Evolutionary conservation across 805 yeast species (phyloP).

Genomic region (Candida patagonica): DNA sequence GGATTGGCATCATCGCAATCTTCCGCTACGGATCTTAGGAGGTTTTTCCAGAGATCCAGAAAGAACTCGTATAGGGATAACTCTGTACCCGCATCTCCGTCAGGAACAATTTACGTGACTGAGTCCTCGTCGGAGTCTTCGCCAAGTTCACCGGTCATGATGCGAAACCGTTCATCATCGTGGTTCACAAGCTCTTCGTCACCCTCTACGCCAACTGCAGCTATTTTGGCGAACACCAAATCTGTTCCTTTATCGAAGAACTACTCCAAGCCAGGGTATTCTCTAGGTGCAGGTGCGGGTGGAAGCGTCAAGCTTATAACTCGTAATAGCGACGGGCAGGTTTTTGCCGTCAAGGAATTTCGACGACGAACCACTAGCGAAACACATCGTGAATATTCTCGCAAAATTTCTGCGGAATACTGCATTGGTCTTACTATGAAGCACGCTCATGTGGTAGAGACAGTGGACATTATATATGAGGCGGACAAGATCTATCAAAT

Average conservation of each 20-base stretch:
- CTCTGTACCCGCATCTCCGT: neutral
- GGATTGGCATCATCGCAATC: constrained; percentile 18
- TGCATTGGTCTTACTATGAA: constrained; percentile 86
- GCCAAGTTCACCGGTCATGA: constrained; percentile 6
- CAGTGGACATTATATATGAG: constrained; percentile 85
- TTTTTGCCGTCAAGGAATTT: constrained; percentile 90
- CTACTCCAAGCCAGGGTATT: constrained; percentile 76
- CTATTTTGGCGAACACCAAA: constrained; percentile 21
- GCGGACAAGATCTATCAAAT: constrained; percentile 80
- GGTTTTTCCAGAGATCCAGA: constrained; percentile 39
- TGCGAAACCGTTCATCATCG: constrained; percentile 16
- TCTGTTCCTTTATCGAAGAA: constrained; percentile 40
- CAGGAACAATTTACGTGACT: constrained; percentile 2
- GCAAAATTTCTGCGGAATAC: constrained; percentile 88
- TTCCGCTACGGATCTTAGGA: constrained; percentile 32
- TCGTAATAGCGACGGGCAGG: constrained; percentile 53
- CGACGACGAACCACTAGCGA: constrained; percentile 68
- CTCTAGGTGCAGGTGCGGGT: constrained; percentile 91
- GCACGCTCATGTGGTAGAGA: constrained; percentile 84
- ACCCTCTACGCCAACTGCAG: constrained; percentile 13
- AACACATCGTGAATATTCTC: constrained; percentile 74
- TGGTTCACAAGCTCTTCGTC: constrained; percentile 13
- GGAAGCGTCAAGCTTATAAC: constrained; percentile 75
- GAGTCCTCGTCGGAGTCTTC: constrained; percentile 1
- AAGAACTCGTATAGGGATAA: constrained; percentile 11